Evolutionary conservation across 805 yeast genomes (phyloP).

Genomic region (Starmerella apicola): DNA sequence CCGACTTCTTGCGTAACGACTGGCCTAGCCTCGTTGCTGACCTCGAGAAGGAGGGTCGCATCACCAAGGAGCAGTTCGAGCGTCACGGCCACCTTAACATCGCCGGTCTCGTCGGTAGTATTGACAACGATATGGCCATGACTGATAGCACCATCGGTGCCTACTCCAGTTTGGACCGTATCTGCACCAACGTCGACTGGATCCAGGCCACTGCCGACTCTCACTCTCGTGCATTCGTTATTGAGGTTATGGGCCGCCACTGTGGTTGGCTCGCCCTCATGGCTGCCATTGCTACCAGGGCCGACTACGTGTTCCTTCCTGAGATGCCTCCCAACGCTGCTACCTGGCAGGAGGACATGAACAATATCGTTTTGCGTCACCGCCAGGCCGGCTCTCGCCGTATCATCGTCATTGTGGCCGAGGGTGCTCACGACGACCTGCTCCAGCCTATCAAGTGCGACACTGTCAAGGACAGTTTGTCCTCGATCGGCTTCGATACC

Average conservation of each 20-base stretch:
- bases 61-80: constrained; percentile 48
- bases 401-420: constrained; percentile 93
- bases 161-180: constrained; percentile 81
- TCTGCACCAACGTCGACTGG: constrained; percentile 87
- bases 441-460: constrained; percentile 70
- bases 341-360: constrained; percentile 73
- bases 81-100: constrained; percentile 64
- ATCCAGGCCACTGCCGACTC: constrained; percentile 96
- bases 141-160: constrained; percentile 98
- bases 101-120: constrained; percentile 91
- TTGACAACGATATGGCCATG: constrained; percentile 95
- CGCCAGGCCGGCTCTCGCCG: constrained; percentile 82
- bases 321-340: constrained; percentile 73
- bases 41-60: constrained; percentile 41
- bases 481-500: constrained; percentile 80
- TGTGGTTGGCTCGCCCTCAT: constrained; percentile 98
- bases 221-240: constrained; percentile 93
- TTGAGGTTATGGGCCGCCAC: constrained; percentile 98
- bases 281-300: constrained; percentile 96
- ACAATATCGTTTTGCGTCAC: constrained; percentile 62
- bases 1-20: constrained; percentile 83
- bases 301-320: constrained; percentile 88
- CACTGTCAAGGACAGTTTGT: constrained; percentile 70
- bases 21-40: constrained; percentile 86
- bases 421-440: constrained; percentile 84